Percentiles rank a stretch among this genome's conserved stretches.
Evolutionary conservation across 768 basidiomycete species (phyloP).

Genomic region (Lactarius sanguifluus): DNA sequence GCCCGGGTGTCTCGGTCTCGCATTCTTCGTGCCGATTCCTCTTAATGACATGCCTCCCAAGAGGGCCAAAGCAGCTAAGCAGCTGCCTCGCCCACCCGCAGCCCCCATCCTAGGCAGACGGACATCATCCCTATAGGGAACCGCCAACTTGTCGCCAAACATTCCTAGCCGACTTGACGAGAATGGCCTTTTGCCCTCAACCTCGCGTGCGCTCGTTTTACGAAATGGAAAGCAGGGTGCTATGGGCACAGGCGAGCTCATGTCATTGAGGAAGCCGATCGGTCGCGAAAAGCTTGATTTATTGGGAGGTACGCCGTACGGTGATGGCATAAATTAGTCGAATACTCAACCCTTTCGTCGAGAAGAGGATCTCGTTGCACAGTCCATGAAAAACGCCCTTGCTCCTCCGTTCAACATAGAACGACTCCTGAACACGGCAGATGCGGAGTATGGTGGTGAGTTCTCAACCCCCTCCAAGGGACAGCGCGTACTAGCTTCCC

Average conservation of each 20-base stretch:
- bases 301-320: conserved; percentile 56
- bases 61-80: conserved; percentile 27
- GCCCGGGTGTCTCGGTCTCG: not conserved
- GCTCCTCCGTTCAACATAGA: conserved; percentile 64
- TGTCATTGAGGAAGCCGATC: conserved; percentile 56
- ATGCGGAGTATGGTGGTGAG: conserved; percentile 71
- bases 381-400: conserved; percentile 53
- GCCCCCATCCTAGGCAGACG: conserved; percentile 19
- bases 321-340: conserved; percentile 21
- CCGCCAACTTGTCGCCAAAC: conserved; percentile 44
- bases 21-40: not conserved
- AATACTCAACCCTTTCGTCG: conserved; percentile 15
- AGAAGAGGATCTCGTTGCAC: conserved; percentile 65
- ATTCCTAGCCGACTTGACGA: conserved; percentile 46
- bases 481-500: not conserved
- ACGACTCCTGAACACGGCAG: conserved; percentile 62
- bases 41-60: conserved; percentile 26
- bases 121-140: conserved; percentile 59
- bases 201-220: conserved; percentile 69
- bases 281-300: conserved; percentile 82
- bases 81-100: not conserved
- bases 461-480: conserved; percentile 5
- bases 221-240: conserved; percentile 76
- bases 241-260: conserved; percentile 66
- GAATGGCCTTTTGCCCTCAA: conserved; percentile 57